A percentile compares a stretch with the other conserved stretches of the same genome.
phyloP scores from a whole-genome alignment of 1,284 basidiomycete species.

The Cutaneotrichosporon mucoides region DNA sequence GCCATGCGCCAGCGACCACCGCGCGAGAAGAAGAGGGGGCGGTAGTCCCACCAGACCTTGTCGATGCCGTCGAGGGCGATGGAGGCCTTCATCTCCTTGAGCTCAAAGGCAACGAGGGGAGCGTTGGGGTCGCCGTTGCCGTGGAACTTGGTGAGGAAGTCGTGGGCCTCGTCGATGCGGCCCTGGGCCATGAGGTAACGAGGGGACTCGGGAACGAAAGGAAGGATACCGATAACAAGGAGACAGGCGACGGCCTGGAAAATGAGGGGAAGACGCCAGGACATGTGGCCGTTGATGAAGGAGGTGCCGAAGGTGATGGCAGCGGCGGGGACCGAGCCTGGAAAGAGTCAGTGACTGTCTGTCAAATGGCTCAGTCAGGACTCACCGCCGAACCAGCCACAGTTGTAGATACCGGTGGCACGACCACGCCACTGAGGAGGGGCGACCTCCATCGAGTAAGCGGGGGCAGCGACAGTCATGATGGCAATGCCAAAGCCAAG shows the following conservation, averaged over 20 bases:
- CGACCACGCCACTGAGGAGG: conserved; percentile 64
- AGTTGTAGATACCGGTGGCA: conserved; percentile 53
- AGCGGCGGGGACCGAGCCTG: conserved; percentile 34
- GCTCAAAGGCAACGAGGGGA: conserved; percentile 55
- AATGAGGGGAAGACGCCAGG: conserved; percentile 32
- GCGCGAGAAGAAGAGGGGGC: conserved; percentile 29
- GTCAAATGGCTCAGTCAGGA: too few relatives aligned
- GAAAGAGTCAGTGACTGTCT: conserved; percentile 47
- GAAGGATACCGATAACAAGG: conserved; percentile 10
- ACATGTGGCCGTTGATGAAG: conserved; percentile 25
- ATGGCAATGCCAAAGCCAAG: conserved; percentile 47
- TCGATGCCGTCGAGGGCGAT: conserved; percentile 58
- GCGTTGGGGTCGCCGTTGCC: conserved; percentile 30
- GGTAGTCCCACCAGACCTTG: conserved; percentile 58
- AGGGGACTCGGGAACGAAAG: conserved; percentile 29
- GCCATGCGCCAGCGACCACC: conserved; percentile 36
- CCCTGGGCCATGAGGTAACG: conserved; percentile 28
- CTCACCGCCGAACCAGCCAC: conserved; percentile 37
- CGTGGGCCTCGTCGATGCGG: conserved; percentile 60
- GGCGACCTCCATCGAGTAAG: conserved; percentile 54
- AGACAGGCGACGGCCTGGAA: conserved; percentile 22
- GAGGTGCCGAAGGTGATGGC: conserved; percentile 38
- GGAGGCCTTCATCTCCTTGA: conserved; percentile 57
- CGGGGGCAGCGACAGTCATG: conserved; percentile 54
- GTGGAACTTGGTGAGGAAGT: conserved; percentile 67